Conservation (phyloP, 2,329 filamentous ascomycete species). For the Claviceps arundinis region DNA sequence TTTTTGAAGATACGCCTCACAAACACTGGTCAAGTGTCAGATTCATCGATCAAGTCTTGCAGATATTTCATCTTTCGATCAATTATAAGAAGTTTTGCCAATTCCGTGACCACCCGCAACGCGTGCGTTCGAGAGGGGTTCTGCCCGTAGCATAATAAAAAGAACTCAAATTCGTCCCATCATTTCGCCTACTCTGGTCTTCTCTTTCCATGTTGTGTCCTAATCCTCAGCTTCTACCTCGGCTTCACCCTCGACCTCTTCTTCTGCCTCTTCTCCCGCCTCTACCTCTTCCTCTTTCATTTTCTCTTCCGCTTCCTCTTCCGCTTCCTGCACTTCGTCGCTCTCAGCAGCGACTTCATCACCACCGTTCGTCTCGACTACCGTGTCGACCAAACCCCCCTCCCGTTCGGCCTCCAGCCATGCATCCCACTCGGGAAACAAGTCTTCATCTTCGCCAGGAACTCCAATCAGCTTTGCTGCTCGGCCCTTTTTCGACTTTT, state of each 20-base stretch:
- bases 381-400: constrained; percentile 31
- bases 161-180: constrained; percentile 1
- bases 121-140: neutral
- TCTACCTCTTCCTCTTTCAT: neutral
- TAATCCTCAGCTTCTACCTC: constrained; percentile 12
- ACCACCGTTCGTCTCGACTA: neutral
- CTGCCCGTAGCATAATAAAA: neutral
- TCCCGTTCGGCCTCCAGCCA: constrained; percentile 71
- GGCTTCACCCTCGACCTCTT: constrained; percentile 8
- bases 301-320: constrained; percentile 8
- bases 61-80: constrained; percentile 1
- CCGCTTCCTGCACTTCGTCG: constrained; percentile 10
- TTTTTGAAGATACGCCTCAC: no score
- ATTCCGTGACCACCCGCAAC: neutral
- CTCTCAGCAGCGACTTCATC: constrained; percentile 4
- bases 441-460: constrained; percentile 68
- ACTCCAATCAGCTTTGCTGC: constrained; percentile 73
- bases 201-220: constrained; percentile 3
- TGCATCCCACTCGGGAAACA: constrained; percentile 95
- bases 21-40: no score
- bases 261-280: constrained; percentile 9
- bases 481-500: constrained; percentile 74
- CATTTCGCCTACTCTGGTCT: constrained; percentile 8
- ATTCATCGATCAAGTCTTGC: no score
- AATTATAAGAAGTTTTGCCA: neutral